Evolutionary conservation across 1,284 basidiomycete genomes (phyloP), one percentile per base, ranked within the genome.

Genomic region (Trametes pubescens): DNA sequence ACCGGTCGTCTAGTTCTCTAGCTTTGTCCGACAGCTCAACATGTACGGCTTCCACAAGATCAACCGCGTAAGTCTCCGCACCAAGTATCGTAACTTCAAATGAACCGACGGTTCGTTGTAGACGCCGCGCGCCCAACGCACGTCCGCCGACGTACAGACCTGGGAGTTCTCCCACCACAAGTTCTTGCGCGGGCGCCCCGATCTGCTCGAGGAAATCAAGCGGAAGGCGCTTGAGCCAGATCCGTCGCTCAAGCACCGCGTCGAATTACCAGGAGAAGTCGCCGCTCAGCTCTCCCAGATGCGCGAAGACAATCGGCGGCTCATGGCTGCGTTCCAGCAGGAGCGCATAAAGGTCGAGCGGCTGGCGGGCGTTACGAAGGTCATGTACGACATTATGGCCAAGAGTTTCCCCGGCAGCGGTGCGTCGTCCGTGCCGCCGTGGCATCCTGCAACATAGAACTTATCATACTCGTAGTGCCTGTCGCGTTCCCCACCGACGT

Each of bases 91-190:
- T 44, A 38, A 24, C 21, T 37, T 14, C 32, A 22, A 13, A 32
- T 3, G 37, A 24, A 13, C 54, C 59, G 29, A 62, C 35, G 57
- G 60, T 35, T 48, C 53, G 65, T 43, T 29, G 46, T 79, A 93
- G 88, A 94, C 93, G 6, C 93, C 93, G 22, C 89, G 93, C 58
- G 90, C 92, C 1, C 91, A 94, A 75, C 85, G 90, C 66, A 90
- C 90, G 2, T 90, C 90, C 18, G 85, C 87, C 24, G 90, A 93
- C 71, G 86, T 89, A 44, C 93, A 94, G 78, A 90, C 89, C 14
- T 95, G 93, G 93, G 93, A 95, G 75, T 95, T 95, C 75, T 91
- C 90, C 4, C 94, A 95, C 76, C 89, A 89, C 77, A 94, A 94
- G 74, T 95, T 95, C 77, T 80, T 93, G 37, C 88, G 90, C 38